Percentiles rank a stretch among this genome's conserved stretches.
These are phyloP conservation scores for Trichodelitschia bisporula DNA, from an alignment of 495 filamentous ascomycete species.

Conservation along the genomic window DNA sequence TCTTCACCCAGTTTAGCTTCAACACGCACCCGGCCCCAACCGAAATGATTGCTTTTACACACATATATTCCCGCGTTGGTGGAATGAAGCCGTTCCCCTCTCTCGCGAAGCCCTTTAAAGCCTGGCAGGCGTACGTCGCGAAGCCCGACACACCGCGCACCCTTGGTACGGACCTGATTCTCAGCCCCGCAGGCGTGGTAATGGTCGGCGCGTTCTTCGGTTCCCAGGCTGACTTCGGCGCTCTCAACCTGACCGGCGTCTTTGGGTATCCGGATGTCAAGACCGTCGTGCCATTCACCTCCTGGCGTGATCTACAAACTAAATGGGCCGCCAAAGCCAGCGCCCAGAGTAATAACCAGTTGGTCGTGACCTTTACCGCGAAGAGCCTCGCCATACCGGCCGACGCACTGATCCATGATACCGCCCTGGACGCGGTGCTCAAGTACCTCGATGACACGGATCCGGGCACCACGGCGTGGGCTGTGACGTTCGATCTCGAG, in stretches of 20 bases:
- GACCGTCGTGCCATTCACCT: constrained; percentile 20
- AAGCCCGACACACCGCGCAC: constrained; percentile 25
- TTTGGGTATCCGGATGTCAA: constrained; percentile 15
- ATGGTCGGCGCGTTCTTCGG: constrained; percentile 21
- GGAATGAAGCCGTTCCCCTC: constrained; percentile 14
- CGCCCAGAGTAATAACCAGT: constrained; percentile 9
- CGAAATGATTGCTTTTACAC: constrained; percentile 13
- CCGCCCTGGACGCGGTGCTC: constrained; percentile 18
- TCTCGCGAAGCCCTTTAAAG: constrained; percentile 15
- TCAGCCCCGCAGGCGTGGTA: constrained; percentile 12
- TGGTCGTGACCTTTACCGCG: constrained; percentile 21
- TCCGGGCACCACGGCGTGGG: constrained; percentile 22
- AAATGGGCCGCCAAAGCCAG: constrained; percentile 24
- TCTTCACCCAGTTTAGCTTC: constrained; percentile 24
- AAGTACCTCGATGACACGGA: constrained; percentile 20
- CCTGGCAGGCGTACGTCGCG: constrained; percentile 17
- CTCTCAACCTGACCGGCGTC: constrained; percentile 10
- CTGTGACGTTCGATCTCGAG: constrained; percentile 20
- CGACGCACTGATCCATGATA: constrained; percentile 18
- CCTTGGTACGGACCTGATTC: constrained; percentile 20
- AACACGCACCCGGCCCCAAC: constrained; percentile 18
- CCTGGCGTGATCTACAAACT: constrained; percentile 28
- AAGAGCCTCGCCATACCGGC: constrained; percentile 24
- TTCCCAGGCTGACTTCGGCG: constrained; percentile 17
- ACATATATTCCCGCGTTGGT: constrained; percentile 18